Evolutionary conservation across 2,329 filamentous ascomycete genomes (phyloP).

Genomic region (Aspergillus viridinutans): DNA sequence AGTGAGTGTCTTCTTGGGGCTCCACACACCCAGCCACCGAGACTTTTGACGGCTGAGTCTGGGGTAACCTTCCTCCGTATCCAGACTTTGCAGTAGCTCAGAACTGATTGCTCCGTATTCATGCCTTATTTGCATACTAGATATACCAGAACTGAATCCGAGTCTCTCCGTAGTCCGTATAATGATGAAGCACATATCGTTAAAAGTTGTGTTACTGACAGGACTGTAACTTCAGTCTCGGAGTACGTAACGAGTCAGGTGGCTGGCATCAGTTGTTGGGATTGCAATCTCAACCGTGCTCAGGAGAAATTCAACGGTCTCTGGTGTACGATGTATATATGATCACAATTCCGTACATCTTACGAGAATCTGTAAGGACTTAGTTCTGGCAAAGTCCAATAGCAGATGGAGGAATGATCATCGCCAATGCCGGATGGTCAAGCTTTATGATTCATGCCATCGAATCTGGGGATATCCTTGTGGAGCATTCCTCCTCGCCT

Average conservation of each 20-base stretch:
- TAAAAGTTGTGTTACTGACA: not conserved
- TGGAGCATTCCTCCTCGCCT: not conserved
- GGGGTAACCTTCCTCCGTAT: not conserved
- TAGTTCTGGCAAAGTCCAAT: not conserved
- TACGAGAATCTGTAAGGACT: not conserved
- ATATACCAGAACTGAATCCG: not conserved
- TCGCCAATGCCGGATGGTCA: not conserved
- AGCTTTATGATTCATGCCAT: not conserved
- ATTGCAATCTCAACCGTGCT: not conserved
- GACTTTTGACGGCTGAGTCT: not conserved
- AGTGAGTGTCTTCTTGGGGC: not conserved
- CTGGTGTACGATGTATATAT: not conserved
- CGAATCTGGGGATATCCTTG: not conserved
- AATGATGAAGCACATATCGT: not conserved
- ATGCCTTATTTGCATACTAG: not conserved
- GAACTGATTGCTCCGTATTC: not conserved
- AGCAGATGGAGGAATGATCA: not conserved
- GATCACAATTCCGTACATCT: not conserved
- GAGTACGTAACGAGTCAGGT: not conserved
- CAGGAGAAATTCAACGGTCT: not conserved
- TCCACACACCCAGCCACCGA: not conserved
- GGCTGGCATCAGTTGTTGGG: not conserved
- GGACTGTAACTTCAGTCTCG: not conserved
- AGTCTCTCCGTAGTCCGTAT: not conserved
- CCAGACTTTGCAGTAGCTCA: not conserved